Conservation (phyloP, 2,329 filamentous ascomycete species). For the Dactylellina sp. region DNA sequence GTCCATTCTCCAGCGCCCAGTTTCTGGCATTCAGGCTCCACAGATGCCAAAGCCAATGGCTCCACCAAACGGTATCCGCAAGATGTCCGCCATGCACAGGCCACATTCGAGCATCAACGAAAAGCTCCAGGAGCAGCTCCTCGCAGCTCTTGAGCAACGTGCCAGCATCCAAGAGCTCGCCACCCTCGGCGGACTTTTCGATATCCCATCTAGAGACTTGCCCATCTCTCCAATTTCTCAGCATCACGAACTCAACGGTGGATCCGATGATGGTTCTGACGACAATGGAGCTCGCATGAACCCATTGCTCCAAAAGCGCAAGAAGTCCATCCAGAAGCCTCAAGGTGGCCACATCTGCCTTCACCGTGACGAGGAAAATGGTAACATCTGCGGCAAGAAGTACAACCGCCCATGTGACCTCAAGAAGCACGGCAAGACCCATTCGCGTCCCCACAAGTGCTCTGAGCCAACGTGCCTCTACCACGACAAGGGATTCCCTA, state of each 20-base stretch:
- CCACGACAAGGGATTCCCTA: constrained; percentile 89
- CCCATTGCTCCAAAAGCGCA: constrained; percentile 68
- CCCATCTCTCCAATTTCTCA: constrained; percentile 60
- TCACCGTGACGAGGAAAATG: constrained; percentile 96
- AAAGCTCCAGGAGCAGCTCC: constrained; percentile 55
- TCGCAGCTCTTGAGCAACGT: constrained; percentile 52
- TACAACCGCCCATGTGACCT: constrained; percentile 98
- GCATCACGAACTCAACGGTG: constrained; percentile 68
- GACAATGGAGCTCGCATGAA: constrained; percentile 35
- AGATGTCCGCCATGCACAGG: constrained; percentile 58
- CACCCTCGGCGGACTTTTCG: constrained; percentile 40
- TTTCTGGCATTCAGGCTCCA: constrained; percentile 60
- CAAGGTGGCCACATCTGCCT: constrained; percentile 84
- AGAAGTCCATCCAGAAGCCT: constrained; percentile 68
- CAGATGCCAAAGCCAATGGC: constrained; percentile 50
- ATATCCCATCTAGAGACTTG: constrained; percentile 40
- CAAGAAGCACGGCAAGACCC: constrained; percentile 98
- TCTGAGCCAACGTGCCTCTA: constrained; percentile 86
- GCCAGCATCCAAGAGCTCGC: constrained; percentile 52
- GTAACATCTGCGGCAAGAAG: constrained; percentile 83
- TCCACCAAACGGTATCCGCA: constrained; percentile 57
- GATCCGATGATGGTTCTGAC: constrained; percentile 51
- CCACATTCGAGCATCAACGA: constrained; percentile 53
- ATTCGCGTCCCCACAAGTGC: constrained; percentile 97
- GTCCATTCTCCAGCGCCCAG: constrained; percentile 34